phyloP scores from a whole-genome alignment of 2,329 filamentous ascomycete genomes.

The Akanthomyces muscarius region DNA sequence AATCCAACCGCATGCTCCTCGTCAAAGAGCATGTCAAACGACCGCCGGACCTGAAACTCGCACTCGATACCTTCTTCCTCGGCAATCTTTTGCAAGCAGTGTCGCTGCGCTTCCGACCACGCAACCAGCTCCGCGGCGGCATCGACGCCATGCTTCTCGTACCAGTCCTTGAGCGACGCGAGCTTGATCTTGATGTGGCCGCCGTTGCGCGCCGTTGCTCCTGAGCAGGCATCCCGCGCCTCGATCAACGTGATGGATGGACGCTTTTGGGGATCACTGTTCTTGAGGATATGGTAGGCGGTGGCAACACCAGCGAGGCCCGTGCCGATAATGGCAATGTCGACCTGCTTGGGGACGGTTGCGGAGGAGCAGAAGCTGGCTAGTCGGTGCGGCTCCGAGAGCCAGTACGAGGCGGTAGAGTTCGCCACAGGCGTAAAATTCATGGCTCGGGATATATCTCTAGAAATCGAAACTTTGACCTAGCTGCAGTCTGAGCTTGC shows the following conservation, averaged over 20 bases:
- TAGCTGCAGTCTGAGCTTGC: too few species aligned
- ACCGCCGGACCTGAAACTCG: conserved; percentile 39
- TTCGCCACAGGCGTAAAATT: conserved; percentile 23
- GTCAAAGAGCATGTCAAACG: conserved; percentile 36
- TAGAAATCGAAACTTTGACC: too few species aligned
- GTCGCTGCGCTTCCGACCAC: conserved; percentile 23
- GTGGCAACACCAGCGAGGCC: conserved; percentile 43
- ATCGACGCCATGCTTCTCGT: conserved; percentile 19
- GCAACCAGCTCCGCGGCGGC: conserved; percentile 24
- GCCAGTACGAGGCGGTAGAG: conserved; percentile 39
- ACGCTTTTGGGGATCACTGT: conserved; percentile 11
- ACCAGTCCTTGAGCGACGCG: neutral
- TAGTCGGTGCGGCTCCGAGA: conserved; percentile 34
- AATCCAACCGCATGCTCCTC: conserved; percentile 19
- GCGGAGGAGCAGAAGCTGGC: conserved; percentile 38
- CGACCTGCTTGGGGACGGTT: conserved; percentile 35
- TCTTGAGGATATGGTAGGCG: conserved; percentile 37
- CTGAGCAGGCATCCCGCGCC: conserved; percentile 33
- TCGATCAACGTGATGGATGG: conserved; percentile 32
- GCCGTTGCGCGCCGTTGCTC: conserved; percentile 37
- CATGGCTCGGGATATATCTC: neutral
- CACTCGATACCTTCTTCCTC: conserved; percentile 39
- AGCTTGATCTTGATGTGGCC: conserved; percentile 23
- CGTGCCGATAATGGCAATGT: conserved; percentile 45
- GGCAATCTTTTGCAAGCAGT: conserved; percentile 32